Base-by-base conservation (phyloP, 352 stramenopile species). In the Sclerospora graminicola region DNA sequence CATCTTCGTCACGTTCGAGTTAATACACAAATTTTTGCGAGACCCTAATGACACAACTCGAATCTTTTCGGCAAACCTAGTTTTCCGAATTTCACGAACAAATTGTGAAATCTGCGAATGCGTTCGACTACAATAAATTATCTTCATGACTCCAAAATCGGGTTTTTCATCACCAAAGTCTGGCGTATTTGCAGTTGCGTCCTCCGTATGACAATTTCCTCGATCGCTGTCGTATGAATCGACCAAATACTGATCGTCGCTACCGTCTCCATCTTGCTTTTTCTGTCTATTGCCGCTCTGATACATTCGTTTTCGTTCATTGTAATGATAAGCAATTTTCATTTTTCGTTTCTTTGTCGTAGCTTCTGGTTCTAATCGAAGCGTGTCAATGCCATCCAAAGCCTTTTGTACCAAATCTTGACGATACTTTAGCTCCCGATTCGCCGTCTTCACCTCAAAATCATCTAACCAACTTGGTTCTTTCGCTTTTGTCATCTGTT, bases 81-180 rank as follows among this genome's bases (percentile, higher is more conserved):
- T 94, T 36, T 92, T 89, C 21, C 78, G 71, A 43, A 94, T 92
- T 48, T 94, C 83, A 34, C 77, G 60, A 27, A 94, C 71, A 33
- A 94, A 94, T 40, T 94, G 83, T 19, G 81, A 87, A 37, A 94
- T 88, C 46, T 94, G 83, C 13, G 83, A 94, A 50, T 94, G 83
- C 19, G 83, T 94, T 16, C 83, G 82, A 66, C 83, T 94, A 61
- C 83, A 94, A 42, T 93, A 94, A 28, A 94, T 90, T 44, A 94
- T 89, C 60, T 94, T 89, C 33, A 71, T 42, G 7, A 88, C 57
- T 0, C 67, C 65, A 45, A 73, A 77, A 0, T 65, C 35, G 1
- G 41, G 37, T 8, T 44, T 66, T 50, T 62, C 36, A 47, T 66
- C 31, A 35, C 52, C 3, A 26, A 26, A 26, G 3, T 26, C 4